phyloP scores from a whole-genome alignment of 73 alveolate species.

The Paraurostyla sp. region DNA sequence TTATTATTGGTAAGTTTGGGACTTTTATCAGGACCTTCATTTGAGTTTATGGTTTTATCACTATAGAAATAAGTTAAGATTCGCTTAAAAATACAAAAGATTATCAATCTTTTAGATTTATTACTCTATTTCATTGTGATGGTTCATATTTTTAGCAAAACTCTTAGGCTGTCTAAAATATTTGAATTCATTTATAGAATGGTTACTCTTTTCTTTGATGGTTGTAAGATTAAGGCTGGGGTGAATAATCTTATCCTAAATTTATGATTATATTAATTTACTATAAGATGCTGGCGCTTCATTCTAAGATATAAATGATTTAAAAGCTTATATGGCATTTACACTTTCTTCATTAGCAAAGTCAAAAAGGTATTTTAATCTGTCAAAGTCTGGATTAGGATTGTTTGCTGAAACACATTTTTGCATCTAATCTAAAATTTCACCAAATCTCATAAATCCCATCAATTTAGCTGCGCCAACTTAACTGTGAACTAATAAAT shows the following conservation, averaged over 20 bases:
- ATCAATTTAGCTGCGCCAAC: constrained; percentile 24
- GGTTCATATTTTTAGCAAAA: not conserved
- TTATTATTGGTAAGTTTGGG: not conserved
- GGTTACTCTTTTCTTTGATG: no score
- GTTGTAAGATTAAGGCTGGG: no score
- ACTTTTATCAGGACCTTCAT: constrained; percentile 15
- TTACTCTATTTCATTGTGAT: not conserved
- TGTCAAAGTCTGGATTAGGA: not conserved
- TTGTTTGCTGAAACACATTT: constrained; percentile 4
- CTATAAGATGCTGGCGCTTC: no score
- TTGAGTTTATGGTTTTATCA: constrained; percentile 9
- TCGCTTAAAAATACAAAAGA: not conserved
- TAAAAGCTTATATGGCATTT: no score
- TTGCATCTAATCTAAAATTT: constrained; percentile 5
- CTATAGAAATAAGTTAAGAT: not conserved
- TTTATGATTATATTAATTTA: no score
- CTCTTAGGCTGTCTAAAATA: no score
- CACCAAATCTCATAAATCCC: constrained; percentile 9
- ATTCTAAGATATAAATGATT: no score
- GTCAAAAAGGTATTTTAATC: not conserved
- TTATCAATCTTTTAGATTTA: not conserved
- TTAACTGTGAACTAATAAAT: not conserved
- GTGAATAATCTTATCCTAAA: no score
- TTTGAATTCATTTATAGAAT: no score
- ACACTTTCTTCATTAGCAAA: not conserved